Conservation (phyloP, 1,284 basidiomycete genomes). For the Cutaneotrichosporon sp. region DNA sequence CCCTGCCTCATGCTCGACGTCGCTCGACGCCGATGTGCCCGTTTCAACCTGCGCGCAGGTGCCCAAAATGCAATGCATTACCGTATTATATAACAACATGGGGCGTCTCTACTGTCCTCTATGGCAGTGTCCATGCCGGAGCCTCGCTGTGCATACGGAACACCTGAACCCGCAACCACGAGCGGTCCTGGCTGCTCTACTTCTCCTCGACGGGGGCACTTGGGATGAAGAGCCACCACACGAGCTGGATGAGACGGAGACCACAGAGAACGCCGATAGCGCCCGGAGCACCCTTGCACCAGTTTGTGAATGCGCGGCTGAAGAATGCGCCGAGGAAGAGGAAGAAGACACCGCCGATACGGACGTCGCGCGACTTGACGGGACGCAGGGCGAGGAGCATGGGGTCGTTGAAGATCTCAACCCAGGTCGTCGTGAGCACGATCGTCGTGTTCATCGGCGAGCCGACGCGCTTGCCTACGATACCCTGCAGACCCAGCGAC, state of each 20-base stretch:
- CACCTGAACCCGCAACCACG: no score
- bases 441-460: constrained; percentile 61
- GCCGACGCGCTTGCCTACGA: constrained; percentile 69
- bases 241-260: constrained; percentile 58
- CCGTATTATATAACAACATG: not conserved
- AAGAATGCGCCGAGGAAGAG: constrained; percentile 71
- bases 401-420: constrained; percentile 75
- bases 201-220: no score
- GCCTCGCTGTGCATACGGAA: no score
- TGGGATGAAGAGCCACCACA: constrained; percentile 66
- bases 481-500: constrained; percentile 66
- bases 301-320: constrained; percentile 55
- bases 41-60: no score
- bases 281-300: constrained; percentile 13
- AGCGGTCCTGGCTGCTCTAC: no score
- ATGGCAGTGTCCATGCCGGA: no score
- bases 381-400: constrained; percentile 56
- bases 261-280: constrained; percentile 61
- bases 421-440: constrained; percentile 71
- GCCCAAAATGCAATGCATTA: not conserved
- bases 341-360: constrained; percentile 59
- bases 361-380: constrained; percentile 65
- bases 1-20: no score
- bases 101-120: no score
- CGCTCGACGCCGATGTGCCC: no score